Percentiles rank a stretch among this genome's conserved stretches.
Evolutionary conservation across 2,329 filamentous ascomycete genomes (phyloP).

Genomic region (Colletotrichum sp.): DNA sequence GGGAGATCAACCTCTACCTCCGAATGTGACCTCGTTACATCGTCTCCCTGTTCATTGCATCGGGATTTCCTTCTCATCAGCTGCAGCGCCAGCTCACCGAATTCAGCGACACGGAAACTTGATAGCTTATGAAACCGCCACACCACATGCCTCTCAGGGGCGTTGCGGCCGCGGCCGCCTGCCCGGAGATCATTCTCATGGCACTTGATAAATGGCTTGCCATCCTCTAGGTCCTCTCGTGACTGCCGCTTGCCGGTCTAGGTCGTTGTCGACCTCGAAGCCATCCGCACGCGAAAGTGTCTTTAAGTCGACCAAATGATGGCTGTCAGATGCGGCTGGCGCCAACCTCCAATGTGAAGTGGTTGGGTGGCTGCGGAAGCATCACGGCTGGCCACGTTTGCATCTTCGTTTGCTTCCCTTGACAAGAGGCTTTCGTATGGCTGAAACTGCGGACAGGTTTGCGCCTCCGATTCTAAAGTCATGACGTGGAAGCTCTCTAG

Average conservation of each 20-base stretch:
- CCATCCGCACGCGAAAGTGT: not conserved
- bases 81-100: not conserved
- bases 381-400: not conserved
- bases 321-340: not conserved
- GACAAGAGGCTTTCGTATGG: not conserved
- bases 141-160: not conserved
- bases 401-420: not conserved
- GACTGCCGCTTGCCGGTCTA: not conserved
- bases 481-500: not conserved
- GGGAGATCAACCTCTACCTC: constrained; percentile 3
- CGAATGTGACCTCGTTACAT: not conserved
- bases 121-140: not conserved
- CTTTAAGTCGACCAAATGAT: not conserved
- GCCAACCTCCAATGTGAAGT: not conserved
- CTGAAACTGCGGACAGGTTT: not conserved
- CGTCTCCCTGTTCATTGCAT: not conserved
- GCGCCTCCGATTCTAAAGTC: not conserved
- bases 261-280: not conserved
- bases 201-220: not conserved
- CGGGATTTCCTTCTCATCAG: not conserved
- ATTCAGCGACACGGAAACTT: not conserved
- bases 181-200: not conserved
- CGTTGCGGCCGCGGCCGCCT: not conserved
- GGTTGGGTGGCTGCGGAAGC: not conserved
- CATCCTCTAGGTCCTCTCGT: not conserved